These are phyloP conservation scores for Heliamphora pulchella DNA, from an alignment of 179 eudicot species.

Conservation along the genomic window DNA sequence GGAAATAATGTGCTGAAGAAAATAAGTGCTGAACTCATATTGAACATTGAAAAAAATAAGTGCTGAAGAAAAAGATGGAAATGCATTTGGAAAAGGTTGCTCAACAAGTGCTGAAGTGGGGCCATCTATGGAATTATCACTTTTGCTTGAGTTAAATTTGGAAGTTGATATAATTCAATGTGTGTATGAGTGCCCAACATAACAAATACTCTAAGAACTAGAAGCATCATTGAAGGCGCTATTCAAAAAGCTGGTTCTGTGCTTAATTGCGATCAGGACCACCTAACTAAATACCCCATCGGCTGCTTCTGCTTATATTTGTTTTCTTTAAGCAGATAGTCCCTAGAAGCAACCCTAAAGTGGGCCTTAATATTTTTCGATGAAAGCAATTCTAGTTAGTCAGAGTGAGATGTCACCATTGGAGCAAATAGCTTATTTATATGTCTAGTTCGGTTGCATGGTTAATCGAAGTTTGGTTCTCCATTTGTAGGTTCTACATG, in stretches of 20 bases:
- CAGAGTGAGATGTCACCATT: neutral
- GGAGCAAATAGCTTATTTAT: neutral
- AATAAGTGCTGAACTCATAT: too few relatives aligned
- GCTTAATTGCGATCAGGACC: neutral
- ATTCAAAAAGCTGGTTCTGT: neutral
- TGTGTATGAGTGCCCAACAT: neutral
- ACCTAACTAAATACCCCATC: neutral
- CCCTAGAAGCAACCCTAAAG: too few relatives aligned
- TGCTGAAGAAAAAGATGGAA: neutral
- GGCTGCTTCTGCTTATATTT: neutral
- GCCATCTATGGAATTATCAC: neutral
- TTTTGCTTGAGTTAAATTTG: neutral
- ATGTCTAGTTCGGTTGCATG: neutral
- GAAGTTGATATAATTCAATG: neutral
- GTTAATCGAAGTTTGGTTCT: neutral
- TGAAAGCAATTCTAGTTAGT: neutral
- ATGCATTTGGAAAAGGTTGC: neutral
- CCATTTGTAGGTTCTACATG: neutral
- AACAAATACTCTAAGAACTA: neutral
- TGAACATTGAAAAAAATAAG: neutral
- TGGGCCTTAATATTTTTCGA: neutral
- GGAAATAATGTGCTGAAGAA: neutral
- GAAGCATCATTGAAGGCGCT: neutral
- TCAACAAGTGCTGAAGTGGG: constrained; percentile 3
- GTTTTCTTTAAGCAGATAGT: too few relatives aligned